A percentile compares a stretch with the other conserved stretches of the same genome.
These are phyloP conservation scores for Populus euphratica DNA, from an alignment of 345 rosid genomes.

Conservation along the genomic window DNA sequence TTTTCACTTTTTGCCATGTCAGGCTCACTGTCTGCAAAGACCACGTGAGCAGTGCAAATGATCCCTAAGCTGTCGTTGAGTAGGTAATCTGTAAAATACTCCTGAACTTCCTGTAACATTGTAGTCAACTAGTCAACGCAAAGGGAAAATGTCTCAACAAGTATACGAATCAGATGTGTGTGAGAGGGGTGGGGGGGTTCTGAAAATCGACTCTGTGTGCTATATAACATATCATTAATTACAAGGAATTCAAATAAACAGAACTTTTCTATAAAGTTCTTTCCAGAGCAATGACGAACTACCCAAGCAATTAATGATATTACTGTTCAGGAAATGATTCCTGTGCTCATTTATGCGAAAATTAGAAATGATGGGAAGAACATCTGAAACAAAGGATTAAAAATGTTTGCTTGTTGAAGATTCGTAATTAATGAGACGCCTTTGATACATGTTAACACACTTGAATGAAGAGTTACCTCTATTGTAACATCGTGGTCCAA, in stretches of 20 bases:
- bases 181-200: background rate
- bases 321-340: background rate
- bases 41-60: constrained; percentile 44
- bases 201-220: background rate
- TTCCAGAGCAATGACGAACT: background rate
- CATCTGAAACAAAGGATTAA: background rate
- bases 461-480: constrained; percentile 22
- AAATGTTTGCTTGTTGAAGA: background rate
- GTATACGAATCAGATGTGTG: background rate
- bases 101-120: constrained; percentile 42
- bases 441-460: background rate
- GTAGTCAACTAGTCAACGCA: background rate
- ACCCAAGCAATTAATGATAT: background rate
- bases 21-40: constrained; percentile 39
- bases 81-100: constrained; percentile 48
- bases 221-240: background rate
- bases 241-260: background rate
- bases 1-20: constrained; percentile 34
- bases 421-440: background rate
- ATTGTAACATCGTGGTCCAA: constrained; percentile 32
- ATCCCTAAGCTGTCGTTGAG: constrained; percentile 48
- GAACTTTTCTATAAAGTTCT: background rate
- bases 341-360: background rate
- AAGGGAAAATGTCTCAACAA: background rate
- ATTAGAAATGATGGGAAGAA: background rate